These are phyloP conservation scores for Colletotrichum godetiae DNA, from an alignment of 2,329 filamentous ascomycete species.

Conservation along the genomic window DNA sequence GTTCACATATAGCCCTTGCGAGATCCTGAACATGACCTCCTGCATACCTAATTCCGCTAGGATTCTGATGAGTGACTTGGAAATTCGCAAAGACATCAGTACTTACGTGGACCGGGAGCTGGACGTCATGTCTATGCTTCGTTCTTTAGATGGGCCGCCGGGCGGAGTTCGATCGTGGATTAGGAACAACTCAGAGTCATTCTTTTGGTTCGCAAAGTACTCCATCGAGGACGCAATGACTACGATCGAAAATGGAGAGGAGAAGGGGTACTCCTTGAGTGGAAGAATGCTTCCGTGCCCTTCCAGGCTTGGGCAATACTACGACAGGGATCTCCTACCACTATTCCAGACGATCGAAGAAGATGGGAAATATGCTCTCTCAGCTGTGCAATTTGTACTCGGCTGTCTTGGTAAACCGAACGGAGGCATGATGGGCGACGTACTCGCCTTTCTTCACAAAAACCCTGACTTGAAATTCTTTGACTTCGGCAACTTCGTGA, in stretches of 20 bases:
- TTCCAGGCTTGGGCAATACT: constrained; percentile 23
- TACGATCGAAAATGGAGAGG: neutral
- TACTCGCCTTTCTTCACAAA: constrained; percentile 17
- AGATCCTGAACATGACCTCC: constrained; percentile 5
- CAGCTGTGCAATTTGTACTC: constrained; percentile 15
- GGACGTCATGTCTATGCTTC: neutral
- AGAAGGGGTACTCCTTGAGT: constrained; percentile 2
- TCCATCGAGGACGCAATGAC: constrained; percentile 29
- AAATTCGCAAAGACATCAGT: constrained; percentile 23
- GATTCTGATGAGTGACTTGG: constrained; percentile 29
- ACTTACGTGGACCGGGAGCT: constrained; percentile 35
- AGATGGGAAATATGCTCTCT: constrained; percentile 17
- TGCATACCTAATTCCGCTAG: neutral
- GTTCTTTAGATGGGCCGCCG: neutral
- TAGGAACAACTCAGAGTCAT: constrained; percentile 25
- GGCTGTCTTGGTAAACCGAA: neutral
- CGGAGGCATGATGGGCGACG: constrained; percentile 1
- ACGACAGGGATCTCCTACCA: constrained; percentile 36
- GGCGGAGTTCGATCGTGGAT: constrained; percentile 16
- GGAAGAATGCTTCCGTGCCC: constrained; percentile 25
- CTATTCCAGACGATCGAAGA: constrained; percentile 35
- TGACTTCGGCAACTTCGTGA: constrained; percentile 15
- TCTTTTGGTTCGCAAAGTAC: constrained; percentile 37
- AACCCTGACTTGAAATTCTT: constrained; percentile 2
- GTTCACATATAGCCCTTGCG: constrained; percentile 18